These are phyloP conservation scores for Trichoderma koningiopsis DNA, from an alignment of 2,329 filamentous ascomycete genomes.

Conservation along the genomic window DNA sequence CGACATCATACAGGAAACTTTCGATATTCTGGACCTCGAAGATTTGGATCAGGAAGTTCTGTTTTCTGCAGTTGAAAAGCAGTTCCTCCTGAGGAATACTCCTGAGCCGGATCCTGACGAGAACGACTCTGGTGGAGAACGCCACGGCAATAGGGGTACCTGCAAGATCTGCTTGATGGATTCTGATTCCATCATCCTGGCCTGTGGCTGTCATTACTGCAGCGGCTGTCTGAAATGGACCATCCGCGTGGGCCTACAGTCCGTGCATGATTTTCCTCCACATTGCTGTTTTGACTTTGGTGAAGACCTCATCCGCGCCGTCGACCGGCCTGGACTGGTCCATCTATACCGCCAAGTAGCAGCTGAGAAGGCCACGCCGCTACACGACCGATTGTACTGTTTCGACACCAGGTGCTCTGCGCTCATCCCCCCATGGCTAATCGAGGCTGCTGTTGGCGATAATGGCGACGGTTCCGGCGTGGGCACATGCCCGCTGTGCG, in stretches of 20 bases:
- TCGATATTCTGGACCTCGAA: conserved; percentile 28
- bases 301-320: conserved; percentile 27
- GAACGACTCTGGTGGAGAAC: neutral
- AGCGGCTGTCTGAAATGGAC: conserved; percentile 28
- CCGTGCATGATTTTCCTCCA: conserved; percentile 31
- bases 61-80: neutral
- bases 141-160: neutral
- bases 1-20: conserved; percentile 28
- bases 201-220: conserved; percentile 32
- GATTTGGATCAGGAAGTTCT: conserved; percentile 9
- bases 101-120: neutral
- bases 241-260: conserved; percentile 30
- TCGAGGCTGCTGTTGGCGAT: neutral
- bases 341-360: conserved; percentile 30
- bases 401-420: conserved; percentile 29
- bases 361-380: neutral
- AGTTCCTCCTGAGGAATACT: neutral
- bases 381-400: conserved; percentile 31
- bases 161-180: conserved; percentile 30
- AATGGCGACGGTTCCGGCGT: neutral
- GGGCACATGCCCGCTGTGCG: conserved; percentile 27
- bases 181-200: conserved; percentile 17
- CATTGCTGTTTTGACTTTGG: conserved; percentile 30
- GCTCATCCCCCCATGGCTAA: conserved; percentile 29
- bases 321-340: conserved; percentile 28